Conservation (phyloP, 768 basidiomycete genomes). For the Pulveroboletus frians region DNA sequence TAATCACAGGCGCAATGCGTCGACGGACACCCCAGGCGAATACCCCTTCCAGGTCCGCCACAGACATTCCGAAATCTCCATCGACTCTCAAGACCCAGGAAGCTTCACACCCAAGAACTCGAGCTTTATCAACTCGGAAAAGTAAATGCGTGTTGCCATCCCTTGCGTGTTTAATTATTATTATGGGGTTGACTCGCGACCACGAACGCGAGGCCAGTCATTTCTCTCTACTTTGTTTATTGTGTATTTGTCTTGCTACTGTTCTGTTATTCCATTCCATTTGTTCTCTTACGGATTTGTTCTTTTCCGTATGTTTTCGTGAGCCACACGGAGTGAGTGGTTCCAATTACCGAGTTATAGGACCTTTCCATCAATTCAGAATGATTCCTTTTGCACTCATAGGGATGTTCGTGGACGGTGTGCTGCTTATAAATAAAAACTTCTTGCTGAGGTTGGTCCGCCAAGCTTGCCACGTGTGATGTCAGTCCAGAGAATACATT, state of each 20-base stretch:
- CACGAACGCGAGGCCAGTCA: constrained; percentile 14
- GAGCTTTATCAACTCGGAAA: constrained; percentile 27
- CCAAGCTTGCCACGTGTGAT: too few relatives aligned
- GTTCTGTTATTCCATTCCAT: not conserved
- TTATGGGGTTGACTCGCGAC: constrained; percentile 10
- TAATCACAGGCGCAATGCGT: constrained; percentile 1
- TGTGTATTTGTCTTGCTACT: constrained; percentile 20
- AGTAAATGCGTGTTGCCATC: constrained; percentile 7
- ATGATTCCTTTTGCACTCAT: not conserved
- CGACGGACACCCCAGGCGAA: constrained; percentile 14
- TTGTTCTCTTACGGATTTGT: not conserved
- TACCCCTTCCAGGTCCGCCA: constrained; percentile 31
- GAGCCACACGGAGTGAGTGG: not conserved
- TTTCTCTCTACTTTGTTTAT: constrained; percentile 21
- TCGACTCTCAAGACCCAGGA: constrained; percentile 30
- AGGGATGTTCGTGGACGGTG: not conserved
- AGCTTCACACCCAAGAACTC: constrained; percentile 21
- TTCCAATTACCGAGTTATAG: not conserved
- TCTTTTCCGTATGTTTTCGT: not conserved
- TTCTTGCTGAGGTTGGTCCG: not conserved
- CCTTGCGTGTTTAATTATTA: constrained; percentile 3
- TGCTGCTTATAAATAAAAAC: not conserved
- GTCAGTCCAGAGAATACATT: too few relatives aligned
- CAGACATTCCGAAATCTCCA: constrained; percentile 28
- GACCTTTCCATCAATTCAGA: not conserved